Base-by-base conservation (phyloP, 768 basidiomycete genomes). In the Floccularia luteovirens region DNA sequence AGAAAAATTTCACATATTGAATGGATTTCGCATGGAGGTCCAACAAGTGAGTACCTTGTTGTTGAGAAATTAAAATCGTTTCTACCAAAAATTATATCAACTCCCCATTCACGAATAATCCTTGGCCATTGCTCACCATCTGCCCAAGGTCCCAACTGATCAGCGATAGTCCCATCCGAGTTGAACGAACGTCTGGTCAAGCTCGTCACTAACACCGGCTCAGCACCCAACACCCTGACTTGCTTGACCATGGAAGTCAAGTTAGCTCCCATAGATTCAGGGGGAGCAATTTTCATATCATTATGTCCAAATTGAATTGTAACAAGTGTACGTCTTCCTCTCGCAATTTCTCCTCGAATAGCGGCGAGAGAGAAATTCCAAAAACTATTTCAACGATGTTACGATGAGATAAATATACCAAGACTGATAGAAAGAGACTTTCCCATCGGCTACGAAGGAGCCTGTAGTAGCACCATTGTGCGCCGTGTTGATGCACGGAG, bases 281-380 rank as follows among this genome's bases (percentile, higher is more conserved):
- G 64, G 30, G 64, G 58, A 0, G 63, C 66, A 33, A 70, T 64
- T 43, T 64, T 63, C 52, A 56, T 56, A 41, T 63, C 62, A 32
- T 64, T 69, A 44, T 69, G 66, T 0, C 67, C 67, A 33, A 70
- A 70, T 37, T 67, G 66, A 16, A 70, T 55, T 1, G 65, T 70
- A 11, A 63, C 62, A 13, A 61, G 45, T 1, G 63, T 66, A 17
- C 60, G 47, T 16, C 59, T 50, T 16, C 56, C 61, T 43, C 60
- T 61, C 11, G 58, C 56, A 5, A 68, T 56, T 48, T 66, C 59
- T 14, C 44, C 48, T 43, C 53, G 41, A 36, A 69, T 60, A 21
- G 57, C 46, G 1, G 51, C 57, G 19, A 67, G 45, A n/a, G 66
- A 61, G 11, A 57, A 57, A 36, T 59, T 52, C 46, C 53, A 67